A percentile compares a stretch with the other conserved stretches of the same genome.
Evolutionary conservation across 176 grass and related monocot species (phyloP).

Genomic region (Ampelocalamus luodianensis): DNA sequence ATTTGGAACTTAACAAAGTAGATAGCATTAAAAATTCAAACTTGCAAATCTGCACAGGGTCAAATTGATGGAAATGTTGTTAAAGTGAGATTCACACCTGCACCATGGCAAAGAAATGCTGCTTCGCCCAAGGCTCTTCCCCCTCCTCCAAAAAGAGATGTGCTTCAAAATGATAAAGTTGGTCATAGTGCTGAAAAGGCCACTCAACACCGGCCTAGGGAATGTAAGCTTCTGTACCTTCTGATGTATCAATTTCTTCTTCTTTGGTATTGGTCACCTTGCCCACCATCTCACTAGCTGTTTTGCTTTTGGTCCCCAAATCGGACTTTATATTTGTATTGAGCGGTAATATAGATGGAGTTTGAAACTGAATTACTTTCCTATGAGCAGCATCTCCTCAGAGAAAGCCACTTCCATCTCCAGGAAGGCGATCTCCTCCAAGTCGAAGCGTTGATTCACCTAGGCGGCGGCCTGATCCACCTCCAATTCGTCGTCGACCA

Average conservation of each 20-base stretch:
- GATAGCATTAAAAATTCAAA: background rate
- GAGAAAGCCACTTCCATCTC: slow-evolving; percentile 55
- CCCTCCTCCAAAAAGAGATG: slow-evolving; percentile 59
- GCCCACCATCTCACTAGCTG: background rate
- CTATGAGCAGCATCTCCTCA: slow-evolving; percentile 64
- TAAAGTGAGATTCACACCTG: slow-evolving; percentile 68
- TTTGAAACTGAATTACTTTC: slow-evolving; percentile 11
- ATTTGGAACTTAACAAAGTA: background rate
- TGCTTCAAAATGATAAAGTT: slow-evolving; percentile 61
- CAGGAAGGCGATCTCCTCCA: slow-evolving; percentile 62
- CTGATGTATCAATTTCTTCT: background rate
- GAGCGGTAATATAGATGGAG: background rate
- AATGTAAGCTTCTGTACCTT: slow-evolving; percentile 60
- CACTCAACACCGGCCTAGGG: slow-evolving; percentile 49
- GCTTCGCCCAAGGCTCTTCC: slow-evolving; percentile 51
- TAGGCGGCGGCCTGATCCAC: slow-evolving; percentile 59
- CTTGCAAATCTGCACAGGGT: slow-evolving; percentile 46
- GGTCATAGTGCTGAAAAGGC: slow-evolving; percentile 60
- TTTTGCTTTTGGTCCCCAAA: background rate
- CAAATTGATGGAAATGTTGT: slow-evolving; percentile 95
- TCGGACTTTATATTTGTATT: background rate
- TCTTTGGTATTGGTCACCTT: background rate
- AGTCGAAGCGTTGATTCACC: slow-evolving; percentile 61
- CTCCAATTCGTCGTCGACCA: slow-evolving; percentile 50
- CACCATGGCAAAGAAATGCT: slow-evolving; percentile 61